These are phyloP conservation scores for Coffea eugenioides DNA, from an alignment of 257 asterid species.

Conservation along the genomic window DNA sequence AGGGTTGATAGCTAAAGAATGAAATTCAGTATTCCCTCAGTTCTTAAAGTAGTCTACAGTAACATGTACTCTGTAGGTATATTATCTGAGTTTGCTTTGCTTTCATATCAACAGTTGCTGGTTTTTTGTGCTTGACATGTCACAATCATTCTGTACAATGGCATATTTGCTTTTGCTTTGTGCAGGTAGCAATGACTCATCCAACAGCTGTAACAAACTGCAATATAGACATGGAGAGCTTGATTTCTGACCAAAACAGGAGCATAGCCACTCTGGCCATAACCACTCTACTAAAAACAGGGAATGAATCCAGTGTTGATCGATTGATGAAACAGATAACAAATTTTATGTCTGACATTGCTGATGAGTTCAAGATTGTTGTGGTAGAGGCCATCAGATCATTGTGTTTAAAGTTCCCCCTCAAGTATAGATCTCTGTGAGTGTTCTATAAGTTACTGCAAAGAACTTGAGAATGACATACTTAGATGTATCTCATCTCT, in stretches of 20 bases:
- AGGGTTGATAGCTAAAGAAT: not conserved
- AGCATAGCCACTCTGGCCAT: slow-evolving; percentile 94
- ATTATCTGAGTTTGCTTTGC: not conserved
- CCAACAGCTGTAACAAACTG: slow-evolving; percentile 94
- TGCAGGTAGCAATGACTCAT: slow-evolving; percentile 96
- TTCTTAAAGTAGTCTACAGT: not conserved
- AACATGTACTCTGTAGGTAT: not conserved
- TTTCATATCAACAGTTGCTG: not conserved
- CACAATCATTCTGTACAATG: not conserved
- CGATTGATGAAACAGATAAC: slow-evolving; percentile 96
- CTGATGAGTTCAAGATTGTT: slow-evolving; percentile 95
- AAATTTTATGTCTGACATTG: slow-evolving; percentile 93
- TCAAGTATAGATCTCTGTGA: slow-evolving; percentile 90
- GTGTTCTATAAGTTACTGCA: slow-evolving; percentile 30
- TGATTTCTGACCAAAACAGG: slow-evolving; percentile 92
- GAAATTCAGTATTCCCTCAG: not conserved
- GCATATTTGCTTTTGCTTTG: slow-evolving; percentile 6
- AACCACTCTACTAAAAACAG: slow-evolving; percentile 90
- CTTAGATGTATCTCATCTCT: not conserved
- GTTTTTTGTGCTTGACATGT: not conserved
- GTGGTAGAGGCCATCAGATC: slow-evolving; percentile 96
- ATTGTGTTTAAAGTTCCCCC: slow-evolving; percentile 89
- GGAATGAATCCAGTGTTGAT: slow-evolving; percentile 91
- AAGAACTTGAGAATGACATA: slow-evolving; percentile 7
- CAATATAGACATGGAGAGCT: slow-evolving; percentile 93